A percentile compares a stretch with the other conserved stretches of the same genome.
Conservation (phyloP, 345 rosid genomes). For the Garcia nutans region DNA sequence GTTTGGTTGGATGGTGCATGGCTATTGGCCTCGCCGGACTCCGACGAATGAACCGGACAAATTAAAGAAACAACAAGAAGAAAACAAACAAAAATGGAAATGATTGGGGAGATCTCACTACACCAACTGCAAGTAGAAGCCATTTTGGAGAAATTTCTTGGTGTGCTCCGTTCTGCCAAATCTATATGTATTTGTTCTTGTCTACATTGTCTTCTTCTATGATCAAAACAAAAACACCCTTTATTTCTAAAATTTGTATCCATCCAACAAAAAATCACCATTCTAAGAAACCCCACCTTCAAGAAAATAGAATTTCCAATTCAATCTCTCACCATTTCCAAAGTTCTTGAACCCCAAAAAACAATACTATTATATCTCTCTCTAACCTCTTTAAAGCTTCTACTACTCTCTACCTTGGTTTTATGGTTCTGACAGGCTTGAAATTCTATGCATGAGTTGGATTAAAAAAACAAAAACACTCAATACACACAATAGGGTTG, state of each 20-base stretch:
- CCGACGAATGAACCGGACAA: slow-evolving; percentile 47
- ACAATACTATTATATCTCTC: slow-evolving; percentile 18
- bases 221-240: slow-evolving; percentile 47
- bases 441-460: slow-evolving; percentile 27
- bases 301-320: neutral
- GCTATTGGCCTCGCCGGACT: slow-evolving; percentile 14
- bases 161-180: slow-evolving; percentile 15
- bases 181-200: slow-evolving; percentile 11
- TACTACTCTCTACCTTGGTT: slow-evolving; percentile 28
- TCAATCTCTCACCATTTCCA: slow-evolving; percentile 47
- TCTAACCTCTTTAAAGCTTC: slow-evolving; percentile 36
- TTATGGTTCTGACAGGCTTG: slow-evolving; percentile 34
- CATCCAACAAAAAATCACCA: slow-evolving; percentile 33
- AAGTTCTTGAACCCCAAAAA: slow-evolving; percentile 29
- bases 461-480: slow-evolving; percentile 11
- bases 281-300: slow-evolving; percentile 32
- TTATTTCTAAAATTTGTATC: slow-evolving; percentile 49
- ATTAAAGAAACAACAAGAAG: slow-evolving; percentile 46
- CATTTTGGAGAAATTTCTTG: slow-evolving; percentile 39
- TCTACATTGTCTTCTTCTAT: slow-evolving; percentile 55
- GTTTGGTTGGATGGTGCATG: slow-evolving; percentile 46
- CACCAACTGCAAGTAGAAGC: slow-evolving; percentile 33
- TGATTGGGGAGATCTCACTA: slow-evolving; percentile 32
- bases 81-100: slow-evolving; percentile 40
- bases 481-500: slow-evolving; percentile 30